phyloP scores from a whole-genome alignment of 2,329 filamentous ascomycete species.

The Aschersonia sp. region DNA sequence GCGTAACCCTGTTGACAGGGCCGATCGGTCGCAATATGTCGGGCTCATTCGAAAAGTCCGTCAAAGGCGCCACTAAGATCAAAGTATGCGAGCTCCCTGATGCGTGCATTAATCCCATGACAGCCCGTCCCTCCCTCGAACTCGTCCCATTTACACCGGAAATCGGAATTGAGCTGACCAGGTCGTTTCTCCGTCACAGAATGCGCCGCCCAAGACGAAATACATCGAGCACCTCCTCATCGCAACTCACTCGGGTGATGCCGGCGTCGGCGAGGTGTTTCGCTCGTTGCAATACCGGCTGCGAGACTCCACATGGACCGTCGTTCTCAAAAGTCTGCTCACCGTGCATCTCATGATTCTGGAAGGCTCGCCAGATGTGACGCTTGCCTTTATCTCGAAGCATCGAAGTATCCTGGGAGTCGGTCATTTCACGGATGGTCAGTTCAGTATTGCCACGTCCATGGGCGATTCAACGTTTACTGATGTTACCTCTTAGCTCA shows the following conservation, averaged over 20 bases:
- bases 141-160: neutral
- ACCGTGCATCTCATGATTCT: constrained; percentile 96
- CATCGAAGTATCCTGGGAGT: constrained; percentile 75
- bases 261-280: constrained; percentile 91
- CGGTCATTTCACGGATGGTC: constrained; percentile 84
- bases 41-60: constrained; percentile 94
- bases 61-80: constrained; percentile 96
- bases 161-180: neutral
- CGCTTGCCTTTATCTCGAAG: constrained; percentile 68
- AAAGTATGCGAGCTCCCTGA: constrained; percentile 42
- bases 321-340: constrained; percentile 94
- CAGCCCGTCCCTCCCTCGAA: neutral
- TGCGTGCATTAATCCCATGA: neutral
- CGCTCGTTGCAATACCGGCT: constrained; percentile 77
- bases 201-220: constrained; percentile 94
- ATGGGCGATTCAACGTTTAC: neutral
- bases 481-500: constrained; percentile 47
- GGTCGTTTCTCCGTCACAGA: constrained; percentile 31
- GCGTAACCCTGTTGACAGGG: neutral
- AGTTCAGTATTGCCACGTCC: constrained; percentile 16
- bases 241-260: constrained; percentile 87
- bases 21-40: constrained; percentile 38
- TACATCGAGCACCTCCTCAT: constrained; percentile 98
- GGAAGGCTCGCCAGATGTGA: constrained; percentile 81
- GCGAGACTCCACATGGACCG: constrained; percentile 97